Percentiles rank a stretch among this genome's conserved stretches.
Conservation (phyloP, 176 grass and related monocot genomes). For the Carex kokanica region DNA sequence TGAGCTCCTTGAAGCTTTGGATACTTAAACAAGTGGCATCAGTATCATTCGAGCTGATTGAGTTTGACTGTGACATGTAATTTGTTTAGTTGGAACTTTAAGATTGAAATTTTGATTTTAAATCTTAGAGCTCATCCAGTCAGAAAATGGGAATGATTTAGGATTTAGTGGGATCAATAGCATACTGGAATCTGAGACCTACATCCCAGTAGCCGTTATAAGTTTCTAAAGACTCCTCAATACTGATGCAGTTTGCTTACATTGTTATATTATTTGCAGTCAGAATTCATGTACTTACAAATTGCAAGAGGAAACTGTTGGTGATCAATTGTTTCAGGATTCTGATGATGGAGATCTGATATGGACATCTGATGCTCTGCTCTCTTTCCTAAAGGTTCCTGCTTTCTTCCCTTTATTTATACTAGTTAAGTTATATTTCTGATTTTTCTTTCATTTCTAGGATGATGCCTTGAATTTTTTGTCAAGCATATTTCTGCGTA, state of each 20-base stretch:
- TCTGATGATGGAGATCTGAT: constrained; percentile 87
- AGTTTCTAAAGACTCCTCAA: constrained; percentile 12
- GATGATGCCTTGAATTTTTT: constrained; percentile 67
- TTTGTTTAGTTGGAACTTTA: constrained; percentile 22
- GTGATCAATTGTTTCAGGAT: constrained; percentile 88
- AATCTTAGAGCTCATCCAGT: constrained; percentile 13
- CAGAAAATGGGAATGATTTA: neutral
- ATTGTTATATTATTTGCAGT: constrained; percentile 40
- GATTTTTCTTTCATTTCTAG: constrained; percentile 37
- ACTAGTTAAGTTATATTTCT: constrained; percentile 27
- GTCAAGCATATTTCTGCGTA: constrained; percentile 86
- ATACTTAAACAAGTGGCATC: constrained; percentile 86
- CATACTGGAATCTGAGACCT: neutral
- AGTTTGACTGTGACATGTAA: constrained; percentile 65
- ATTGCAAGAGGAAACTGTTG: constrained; percentile 89
- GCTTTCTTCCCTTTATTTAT: constrained; percentile 30
- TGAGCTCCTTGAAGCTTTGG: constrained; percentile 70
- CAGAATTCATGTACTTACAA: constrained; percentile 48
- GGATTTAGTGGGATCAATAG: neutral
- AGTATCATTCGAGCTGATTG: constrained; percentile 70
- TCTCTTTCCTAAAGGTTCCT: constrained; percentile 72
- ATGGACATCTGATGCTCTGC: constrained; percentile 71
- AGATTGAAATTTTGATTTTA: constrained; percentile 29
- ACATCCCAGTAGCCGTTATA: neutral
- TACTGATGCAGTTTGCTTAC: constrained; percentile 9